These are phyloP conservation scores for Anisogramma anomala DNA, from an alignment of 2,329 filamentous ascomycete genomes.

Conservation along the genomic window DNA sequence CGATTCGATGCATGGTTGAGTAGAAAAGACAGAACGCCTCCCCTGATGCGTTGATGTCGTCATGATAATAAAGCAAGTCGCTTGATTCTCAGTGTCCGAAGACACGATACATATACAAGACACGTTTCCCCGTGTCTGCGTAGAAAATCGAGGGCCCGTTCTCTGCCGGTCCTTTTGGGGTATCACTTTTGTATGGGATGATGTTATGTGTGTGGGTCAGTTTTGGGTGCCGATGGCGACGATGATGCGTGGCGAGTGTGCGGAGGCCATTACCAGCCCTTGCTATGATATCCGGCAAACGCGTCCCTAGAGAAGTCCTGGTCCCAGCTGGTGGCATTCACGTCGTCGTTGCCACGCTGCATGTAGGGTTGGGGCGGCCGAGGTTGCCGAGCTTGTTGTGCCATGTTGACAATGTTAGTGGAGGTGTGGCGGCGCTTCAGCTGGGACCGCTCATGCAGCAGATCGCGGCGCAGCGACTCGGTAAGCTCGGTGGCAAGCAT, in stretches of 20 bases:
- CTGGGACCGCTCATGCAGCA: conserved; percentile 91
- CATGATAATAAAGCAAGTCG: not conserved
- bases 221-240: conserved; percentile 3
- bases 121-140: not conserved
- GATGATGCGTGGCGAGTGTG: not conserved
- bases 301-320: conserved; percentile 75
- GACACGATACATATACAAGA: not conserved
- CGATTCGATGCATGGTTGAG: not conserved
- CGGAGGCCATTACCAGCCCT: conserved; percentile 64
- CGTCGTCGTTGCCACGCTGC: conserved; percentile 44
- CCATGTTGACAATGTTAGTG: conserved; percentile 79
- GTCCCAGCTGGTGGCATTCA: conserved; percentile 67
- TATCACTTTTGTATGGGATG: conserved; percentile 10
- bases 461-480: conserved; percentile 79
- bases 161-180: conserved; percentile 1
- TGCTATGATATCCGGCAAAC: conserved; percentile 68
- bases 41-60: not conserved
- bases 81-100: not conserved
- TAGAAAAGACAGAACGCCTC: not conserved
- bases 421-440: conserved; percentile 85
- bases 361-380: conserved; percentile 39
- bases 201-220: not conserved
- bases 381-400: conserved; percentile 56
- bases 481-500: conserved; percentile 95
- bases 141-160: not conserved